A percentile compares a stretch with the other conserved stretches of the same genome.
phyloP scores from a whole-genome alignment of 1,139 yeast species.

The Pneumocystis murina region DNA sequence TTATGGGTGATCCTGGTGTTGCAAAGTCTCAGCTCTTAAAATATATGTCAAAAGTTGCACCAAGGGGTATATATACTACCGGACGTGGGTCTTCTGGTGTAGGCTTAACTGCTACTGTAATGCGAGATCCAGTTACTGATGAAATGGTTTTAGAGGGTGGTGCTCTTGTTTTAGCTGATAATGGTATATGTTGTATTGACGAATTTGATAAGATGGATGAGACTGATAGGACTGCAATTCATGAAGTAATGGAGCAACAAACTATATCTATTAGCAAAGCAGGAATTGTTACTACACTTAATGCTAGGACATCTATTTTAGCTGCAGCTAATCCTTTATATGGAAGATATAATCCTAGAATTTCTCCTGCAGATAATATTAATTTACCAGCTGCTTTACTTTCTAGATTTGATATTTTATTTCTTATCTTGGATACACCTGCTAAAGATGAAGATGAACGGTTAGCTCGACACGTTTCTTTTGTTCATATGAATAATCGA shows the following conservation, averaged over 20 bases:
- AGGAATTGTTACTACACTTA: conserved; percentile 89
- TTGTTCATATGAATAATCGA: conserved; percentile 81
- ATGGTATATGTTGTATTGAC: conserved; percentile 97
- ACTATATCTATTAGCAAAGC: conserved; percentile 96
- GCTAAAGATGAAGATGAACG: conserved; percentile 64
- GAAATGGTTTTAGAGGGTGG: conserved; percentile 99
- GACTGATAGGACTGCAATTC: conserved; percentile 90
- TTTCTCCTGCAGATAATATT: conserved; percentile 89
- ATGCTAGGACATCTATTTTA: conserved; percentile 86
- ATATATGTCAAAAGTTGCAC: conserved; percentile 83
- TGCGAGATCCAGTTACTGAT: conserved; percentile 97
- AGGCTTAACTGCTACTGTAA: conserved; percentile 96
- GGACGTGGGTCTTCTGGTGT: conserved; percentile 99
- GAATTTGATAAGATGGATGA: conserved; percentile 99
- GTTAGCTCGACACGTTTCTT: conserved; percentile 85
- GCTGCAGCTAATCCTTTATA: conserved; percentile 98
- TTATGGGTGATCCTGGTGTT: conserved; percentile 99
- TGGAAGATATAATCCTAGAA: conserved; percentile 81
- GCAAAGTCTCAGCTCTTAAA: conserved; percentile 94
- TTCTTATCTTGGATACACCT: conserved; percentile 75
- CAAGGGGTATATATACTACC: conserved; percentile 93
- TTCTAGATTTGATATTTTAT: conserved; percentile 87
- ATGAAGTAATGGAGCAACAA: conserved; percentile 99
- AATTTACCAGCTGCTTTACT: conserved; percentile 92
- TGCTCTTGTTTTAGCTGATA: conserved; percentile 90